These are phyloP conservation scores for Diaporthe sp. DNA, from an alignment of 2,329 filamentous ascomycete species.

Conservation along the genomic window DNA sequence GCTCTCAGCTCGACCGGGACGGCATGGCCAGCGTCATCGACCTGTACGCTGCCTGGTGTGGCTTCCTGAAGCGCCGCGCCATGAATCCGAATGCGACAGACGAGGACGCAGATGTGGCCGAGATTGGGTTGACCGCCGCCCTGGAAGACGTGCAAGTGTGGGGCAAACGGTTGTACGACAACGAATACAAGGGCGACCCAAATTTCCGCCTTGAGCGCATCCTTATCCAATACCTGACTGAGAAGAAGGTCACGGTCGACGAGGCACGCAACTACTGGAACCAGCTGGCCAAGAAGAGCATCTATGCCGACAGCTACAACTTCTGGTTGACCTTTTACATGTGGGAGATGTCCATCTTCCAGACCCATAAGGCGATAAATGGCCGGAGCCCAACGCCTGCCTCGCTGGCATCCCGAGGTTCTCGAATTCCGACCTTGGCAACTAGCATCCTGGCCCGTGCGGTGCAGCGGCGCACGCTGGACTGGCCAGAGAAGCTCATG, in stretches of 20 bases:
- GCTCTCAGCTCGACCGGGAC: conserved; percentile 83
- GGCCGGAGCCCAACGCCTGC: conserved; percentile 64
- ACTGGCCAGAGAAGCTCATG: conserved; percentile 81
- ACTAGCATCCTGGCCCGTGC: conserved; percentile 82
- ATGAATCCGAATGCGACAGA: conserved; percentile 79
- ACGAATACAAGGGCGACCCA: conserved; percentile 85
- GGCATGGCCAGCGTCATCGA: conserved; percentile 90
- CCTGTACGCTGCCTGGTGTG: conserved; percentile 94
- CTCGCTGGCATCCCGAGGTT: conserved; percentile 37
- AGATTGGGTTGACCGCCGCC: conserved; percentile 87
- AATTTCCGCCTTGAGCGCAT: conserved; percentile 90
- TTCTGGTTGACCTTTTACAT: conserved; percentile 95
- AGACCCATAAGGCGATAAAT: conserved; percentile 56
- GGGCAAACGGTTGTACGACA: conserved; percentile 78
- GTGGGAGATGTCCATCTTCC: conserved; percentile 83
- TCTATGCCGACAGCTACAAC: conserved; percentile 81
- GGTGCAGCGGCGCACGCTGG: conserved; percentile 68
- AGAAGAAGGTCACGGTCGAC: conserved; percentile 81
- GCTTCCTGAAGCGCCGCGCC: conserved; percentile 87
- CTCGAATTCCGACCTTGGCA: conserved; percentile 76
- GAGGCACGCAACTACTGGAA: conserved; percentile 84
- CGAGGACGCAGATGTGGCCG: conserved; percentile 88
- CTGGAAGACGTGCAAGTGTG: conserved; percentile 87
- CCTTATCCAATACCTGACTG: conserved; percentile 89
- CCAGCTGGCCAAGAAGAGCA: conserved; percentile 70